A percentile compares a stretch with the other conserved stretches of the same genome.
phyloP scores from a whole-genome alignment of 352 stramenopile species.

The Phytophthora pini region DNA sequence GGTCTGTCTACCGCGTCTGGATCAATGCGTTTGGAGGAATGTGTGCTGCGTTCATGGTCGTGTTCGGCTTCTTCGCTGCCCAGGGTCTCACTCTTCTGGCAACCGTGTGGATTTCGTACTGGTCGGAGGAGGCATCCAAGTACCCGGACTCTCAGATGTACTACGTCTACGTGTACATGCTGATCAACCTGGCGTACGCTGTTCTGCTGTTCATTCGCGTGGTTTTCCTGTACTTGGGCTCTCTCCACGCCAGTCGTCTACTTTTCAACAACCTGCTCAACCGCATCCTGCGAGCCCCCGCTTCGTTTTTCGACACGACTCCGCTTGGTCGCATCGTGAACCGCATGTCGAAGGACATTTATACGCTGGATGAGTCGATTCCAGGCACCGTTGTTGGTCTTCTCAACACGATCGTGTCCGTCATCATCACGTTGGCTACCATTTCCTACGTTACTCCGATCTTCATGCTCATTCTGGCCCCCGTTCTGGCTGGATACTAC shows the following conservation, averaged over 20 bases:
- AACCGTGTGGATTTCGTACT: neutral
- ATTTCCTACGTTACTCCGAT: too few species aligned
- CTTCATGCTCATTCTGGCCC: too few species aligned
- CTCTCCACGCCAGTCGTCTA: constrained; percentile 59
- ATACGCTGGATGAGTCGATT: constrained; percentile 53
- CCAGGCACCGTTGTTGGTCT: too few species aligned
- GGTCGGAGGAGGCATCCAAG: neutral
- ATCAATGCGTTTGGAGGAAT: neutral
- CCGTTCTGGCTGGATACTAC: constrained; percentile 1
- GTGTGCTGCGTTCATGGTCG: neutral
- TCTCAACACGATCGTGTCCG: too few species aligned
- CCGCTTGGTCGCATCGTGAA: constrained; percentile 75
- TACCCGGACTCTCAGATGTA: constrained; percentile 2
- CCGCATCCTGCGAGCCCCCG: constrained; percentile 54
- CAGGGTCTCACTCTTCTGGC: neutral
- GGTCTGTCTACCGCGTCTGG: neutral
- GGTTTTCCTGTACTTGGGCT: constrained; percentile 64
- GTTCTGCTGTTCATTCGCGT: constrained; percentile 68
- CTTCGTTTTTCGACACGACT: constrained; percentile 70
- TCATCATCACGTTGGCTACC: too few species aligned
- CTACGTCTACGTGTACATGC: neutral
- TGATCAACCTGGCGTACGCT: neutral
- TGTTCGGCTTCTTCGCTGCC: neutral
- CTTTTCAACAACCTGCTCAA: constrained; percentile 72
- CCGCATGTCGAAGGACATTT: constrained; percentile 65